These are phyloP conservation scores for Psidium friedrichsthalianum DNA, from an alignment of 345 rosid genomes.

Conservation along the genomic window DNA sequence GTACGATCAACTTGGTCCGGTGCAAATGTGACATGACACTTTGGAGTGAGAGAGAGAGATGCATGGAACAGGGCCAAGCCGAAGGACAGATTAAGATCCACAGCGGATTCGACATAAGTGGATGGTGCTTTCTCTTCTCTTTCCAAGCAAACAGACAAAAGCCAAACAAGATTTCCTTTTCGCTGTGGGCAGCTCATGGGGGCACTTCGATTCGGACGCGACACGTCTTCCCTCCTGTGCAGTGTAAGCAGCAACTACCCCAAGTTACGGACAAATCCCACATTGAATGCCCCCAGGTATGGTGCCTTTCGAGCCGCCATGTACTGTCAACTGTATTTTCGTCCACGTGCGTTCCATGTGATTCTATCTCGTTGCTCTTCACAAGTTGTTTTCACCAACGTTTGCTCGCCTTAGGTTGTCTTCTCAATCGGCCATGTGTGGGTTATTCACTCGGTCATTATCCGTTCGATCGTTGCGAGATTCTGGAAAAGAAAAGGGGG, in stretches of 20 bases:
- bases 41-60: not conserved
- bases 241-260: not conserved
- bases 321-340: not conserved
- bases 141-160: not conserved
- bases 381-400: not conserved
- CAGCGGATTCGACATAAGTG: not conserved
- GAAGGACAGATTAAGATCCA: not conserved
- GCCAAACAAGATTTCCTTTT: not conserved
- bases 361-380: not conserved
- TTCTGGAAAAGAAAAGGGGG: not conserved
- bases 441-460: not conserved
- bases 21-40: not conserved
- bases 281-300: not conserved
- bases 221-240: not conserved
- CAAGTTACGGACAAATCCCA: not conserved
- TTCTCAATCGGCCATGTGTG: not conserved
- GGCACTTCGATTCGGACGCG: not conserved
- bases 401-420: not conserved
- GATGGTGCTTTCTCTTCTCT: not conserved
- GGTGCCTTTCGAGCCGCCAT: not conserved
- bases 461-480: not conserved
- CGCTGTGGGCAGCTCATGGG: not conserved
- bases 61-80: not conserved
- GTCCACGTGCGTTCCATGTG: not conserved
- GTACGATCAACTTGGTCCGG: not conserved